Percentiles rank a stretch among this genome's conserved stretches.
Conservation (phyloP, 1,284 basidiomycete species). For the Leccinum fuscescens region DNA sequence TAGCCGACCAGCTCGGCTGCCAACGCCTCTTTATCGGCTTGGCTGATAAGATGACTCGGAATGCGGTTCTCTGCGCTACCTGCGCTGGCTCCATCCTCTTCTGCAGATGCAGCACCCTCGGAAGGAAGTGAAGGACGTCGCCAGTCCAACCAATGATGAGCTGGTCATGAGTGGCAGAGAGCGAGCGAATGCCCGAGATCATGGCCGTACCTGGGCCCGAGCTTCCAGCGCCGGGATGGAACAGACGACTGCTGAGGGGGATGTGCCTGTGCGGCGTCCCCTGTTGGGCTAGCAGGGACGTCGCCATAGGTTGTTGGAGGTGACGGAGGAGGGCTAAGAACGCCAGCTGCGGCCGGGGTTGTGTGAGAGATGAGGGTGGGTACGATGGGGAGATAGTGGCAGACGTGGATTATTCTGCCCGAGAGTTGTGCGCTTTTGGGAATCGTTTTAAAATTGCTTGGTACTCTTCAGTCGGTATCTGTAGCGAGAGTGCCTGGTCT, state of each 20-base stretch:
- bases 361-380: constrained; percentile 52
- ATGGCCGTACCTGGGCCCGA: constrained; percentile 88
- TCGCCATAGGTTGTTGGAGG: constrained; percentile 52
- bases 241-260: constrained; percentile 15
- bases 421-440: constrained; percentile 54
- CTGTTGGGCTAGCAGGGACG: constrained; percentile 36
- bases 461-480: constrained; percentile 16
- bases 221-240: constrained; percentile 56
- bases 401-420: constrained; percentile 85
- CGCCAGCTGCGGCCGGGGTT: constrained; percentile 47
- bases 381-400: constrained; percentile 76
- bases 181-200: constrained; percentile 88
- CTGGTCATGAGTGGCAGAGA: constrained; percentile 84
- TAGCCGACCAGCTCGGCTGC: constrained; percentile 59
- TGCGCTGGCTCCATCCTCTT: constrained; percentile 11
- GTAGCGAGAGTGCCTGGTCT: not conserved
- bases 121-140: constrained; percentile 61
- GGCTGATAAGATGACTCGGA: constrained; percentile 48
- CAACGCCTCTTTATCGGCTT: constrained; percentile 60
- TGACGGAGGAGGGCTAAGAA: constrained; percentile 68
- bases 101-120: constrained; percentile 22
- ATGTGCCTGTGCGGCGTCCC: constrained; percentile 11
- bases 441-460: constrained; percentile 16
- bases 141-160: constrained; percentile 94
- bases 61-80: constrained; percentile 20